A percentile compares a stretch with the other conserved stretches of the same genome.
phyloP scores from a whole-genome alignment of 805 yeast genomes.

The Teunomyces atbi region DNA sequence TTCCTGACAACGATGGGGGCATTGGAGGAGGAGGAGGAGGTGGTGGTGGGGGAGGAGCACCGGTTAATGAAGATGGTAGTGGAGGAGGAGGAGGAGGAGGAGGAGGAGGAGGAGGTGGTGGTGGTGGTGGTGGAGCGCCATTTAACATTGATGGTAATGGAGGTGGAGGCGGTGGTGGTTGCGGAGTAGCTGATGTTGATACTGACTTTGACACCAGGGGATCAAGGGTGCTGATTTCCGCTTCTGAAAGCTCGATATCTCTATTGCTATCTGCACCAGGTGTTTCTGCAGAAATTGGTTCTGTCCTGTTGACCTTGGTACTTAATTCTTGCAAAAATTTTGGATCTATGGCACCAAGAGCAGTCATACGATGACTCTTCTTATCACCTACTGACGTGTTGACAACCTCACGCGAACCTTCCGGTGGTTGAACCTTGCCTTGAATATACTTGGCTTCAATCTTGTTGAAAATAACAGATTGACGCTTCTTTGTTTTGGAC shows the following conservation, averaged over 20 bases:
- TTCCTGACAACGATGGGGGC: constrained; percentile 15
- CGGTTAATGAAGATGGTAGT: constrained; percentile 8
- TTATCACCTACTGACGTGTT: constrained; percentile 21
- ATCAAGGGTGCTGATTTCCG: neutral
- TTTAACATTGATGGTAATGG: too few relatives aligned
- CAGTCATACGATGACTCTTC: constrained; percentile 29
- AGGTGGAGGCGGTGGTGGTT: constrained; percentile 7
- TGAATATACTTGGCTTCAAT: constrained; percentile 46
- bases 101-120: constrained; percentile 13
- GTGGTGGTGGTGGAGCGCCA: constrained; percentile 5
- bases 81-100: constrained; percentile 34
- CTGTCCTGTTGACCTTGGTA: constrained; percentile 45
- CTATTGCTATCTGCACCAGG: neutral
- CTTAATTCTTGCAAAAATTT: constrained; percentile 54
- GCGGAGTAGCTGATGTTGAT: neutral
- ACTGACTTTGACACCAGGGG: neutral
- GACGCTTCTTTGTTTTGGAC: constrained; percentile 9
- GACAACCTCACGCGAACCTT: constrained; percentile 8
- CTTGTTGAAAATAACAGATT: constrained; percentile 21
- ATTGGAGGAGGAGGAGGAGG: constrained; percentile 9
- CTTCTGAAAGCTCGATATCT: neutral
- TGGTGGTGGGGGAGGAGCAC: neutral
- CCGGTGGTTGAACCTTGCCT: constrained; percentile 37
- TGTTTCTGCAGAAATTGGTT: constrained; percentile 25
- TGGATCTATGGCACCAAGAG: constrained; percentile 44